Evolutionary conservation across 352 stramenopile species (phyloP).

Genomic region (Phytophthora sp.): DNA sequence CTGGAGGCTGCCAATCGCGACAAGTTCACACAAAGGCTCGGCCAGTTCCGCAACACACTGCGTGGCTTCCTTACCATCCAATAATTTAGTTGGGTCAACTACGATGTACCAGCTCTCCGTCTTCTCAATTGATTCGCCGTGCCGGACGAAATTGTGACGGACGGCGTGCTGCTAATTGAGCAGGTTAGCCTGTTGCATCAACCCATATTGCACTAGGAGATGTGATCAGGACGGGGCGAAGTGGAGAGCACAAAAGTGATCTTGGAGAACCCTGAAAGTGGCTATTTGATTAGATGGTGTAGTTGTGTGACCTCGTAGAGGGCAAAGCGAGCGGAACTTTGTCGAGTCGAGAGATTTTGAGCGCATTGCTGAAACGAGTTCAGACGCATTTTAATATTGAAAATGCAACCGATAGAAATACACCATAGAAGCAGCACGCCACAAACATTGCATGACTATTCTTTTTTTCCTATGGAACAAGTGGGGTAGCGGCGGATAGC

Average conservation of each 20-base stretch:
- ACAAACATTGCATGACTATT: constrained; percentile 8
- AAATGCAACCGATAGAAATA: constrained; percentile 46
- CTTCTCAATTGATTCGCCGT: too few relatives aligned
- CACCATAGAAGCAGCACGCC: constrained; percentile 15
- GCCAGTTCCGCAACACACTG: constrained; percentile 95
- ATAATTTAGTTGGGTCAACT: constrained; percentile 38
- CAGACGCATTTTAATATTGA: constrained; percentile 25
- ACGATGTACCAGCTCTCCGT: constrained; percentile 10
- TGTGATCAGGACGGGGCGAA: background rate
- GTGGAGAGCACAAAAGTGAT: background rate
- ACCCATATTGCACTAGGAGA: background rate
- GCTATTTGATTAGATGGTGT: constrained; percentile 24
- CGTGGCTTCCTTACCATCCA: constrained; percentile 94
- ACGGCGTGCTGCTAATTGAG: background rate
- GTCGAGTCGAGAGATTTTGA: constrained; percentile 26
- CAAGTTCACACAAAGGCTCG: constrained; percentile 98
- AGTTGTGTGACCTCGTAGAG: constrained; percentile 9
- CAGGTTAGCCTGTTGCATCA: too few relatives aligned
- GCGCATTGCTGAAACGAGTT: constrained; percentile 18
- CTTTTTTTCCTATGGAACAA: constrained; percentile 26
- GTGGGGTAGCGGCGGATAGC: constrained; percentile 19
- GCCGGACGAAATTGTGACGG: constrained; percentile 3
- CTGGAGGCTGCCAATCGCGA: constrained; percentile 97
- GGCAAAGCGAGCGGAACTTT: constrained; percentile 13
- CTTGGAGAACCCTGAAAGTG: constrained; percentile 8